These are phyloP conservation scores for Leishmania amazonensis DNA, from an alignment of 208 protist genomes.

Conservation along the genomic window DNA sequence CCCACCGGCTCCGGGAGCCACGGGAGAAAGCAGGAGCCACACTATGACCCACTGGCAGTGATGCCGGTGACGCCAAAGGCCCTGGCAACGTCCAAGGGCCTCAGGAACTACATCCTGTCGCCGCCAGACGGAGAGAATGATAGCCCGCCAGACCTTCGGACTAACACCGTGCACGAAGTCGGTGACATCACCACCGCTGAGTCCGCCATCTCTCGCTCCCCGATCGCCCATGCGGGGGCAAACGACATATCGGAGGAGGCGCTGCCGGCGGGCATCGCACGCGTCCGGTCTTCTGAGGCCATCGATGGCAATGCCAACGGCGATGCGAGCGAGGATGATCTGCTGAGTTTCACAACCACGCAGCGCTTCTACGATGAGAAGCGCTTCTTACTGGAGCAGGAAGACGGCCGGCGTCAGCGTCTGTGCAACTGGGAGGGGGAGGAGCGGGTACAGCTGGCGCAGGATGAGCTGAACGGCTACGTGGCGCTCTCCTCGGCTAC, in stretches of 20 bases:
- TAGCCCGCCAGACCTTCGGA: neutral
- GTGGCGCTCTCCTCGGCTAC: neutral
- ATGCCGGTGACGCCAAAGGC: neutral
- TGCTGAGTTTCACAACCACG: slow-evolving; percentile 71
- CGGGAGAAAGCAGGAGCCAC: slow-evolving; percentile 4
- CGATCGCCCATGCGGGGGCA: slow-evolving; percentile 3
- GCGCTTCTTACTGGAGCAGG: slow-evolving; percentile 55
- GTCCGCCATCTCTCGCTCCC: slow-evolving; percentile 11
- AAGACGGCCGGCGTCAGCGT: slow-evolving; percentile 58
- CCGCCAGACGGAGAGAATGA: neutral
- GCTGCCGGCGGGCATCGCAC: neutral
- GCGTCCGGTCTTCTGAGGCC: neutral
- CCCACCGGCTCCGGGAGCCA: neutral
- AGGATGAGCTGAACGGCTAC: slow-evolving; percentile 40
- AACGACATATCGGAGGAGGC: slow-evolving; percentile 20
- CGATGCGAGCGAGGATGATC: slow-evolving; percentile 39
- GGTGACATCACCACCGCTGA: slow-evolving; percentile 2
- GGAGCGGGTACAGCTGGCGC: slow-evolving; percentile 47
- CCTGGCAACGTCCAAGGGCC: neutral
- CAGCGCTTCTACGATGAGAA: slow-evolving; percentile 78
- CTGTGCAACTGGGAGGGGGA: slow-evolving; percentile 80
- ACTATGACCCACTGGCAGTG: slow-evolving; percentile 7
- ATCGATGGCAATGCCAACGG: slow-evolving; percentile 5
- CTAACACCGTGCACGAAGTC: neutral
- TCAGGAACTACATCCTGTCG: neutral